Percentiles rank a stretch among this genome's conserved stretches.
phyloP scores from a whole-genome alignment of 78 protist species.

The Chrysochromulina tobinii region DNA sequence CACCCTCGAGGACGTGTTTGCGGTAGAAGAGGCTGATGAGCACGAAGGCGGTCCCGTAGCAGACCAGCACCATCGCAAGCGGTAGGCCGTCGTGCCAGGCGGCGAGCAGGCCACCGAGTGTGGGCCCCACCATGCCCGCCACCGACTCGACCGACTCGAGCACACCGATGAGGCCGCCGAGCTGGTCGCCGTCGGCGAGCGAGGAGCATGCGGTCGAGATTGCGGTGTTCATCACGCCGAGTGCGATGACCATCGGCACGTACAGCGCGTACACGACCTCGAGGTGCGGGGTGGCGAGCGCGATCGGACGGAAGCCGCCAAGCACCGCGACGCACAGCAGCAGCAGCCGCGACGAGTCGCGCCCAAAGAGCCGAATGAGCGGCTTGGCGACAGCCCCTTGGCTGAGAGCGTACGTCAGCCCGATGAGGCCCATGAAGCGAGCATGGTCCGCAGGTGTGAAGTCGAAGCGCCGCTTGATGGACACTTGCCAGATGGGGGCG shows the following conservation, averaged over 20 bases:
- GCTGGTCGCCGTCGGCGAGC: background rate
- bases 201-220: background rate
- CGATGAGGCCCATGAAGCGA: background rate
- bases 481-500: background rate
- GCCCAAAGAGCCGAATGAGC: background rate
- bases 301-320: background rate
- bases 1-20: background rate
- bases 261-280: background rate
- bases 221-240: background rate
- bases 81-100: background rate
- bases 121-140: background rate
- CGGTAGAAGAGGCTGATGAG: background rate
- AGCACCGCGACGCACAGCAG: background rate
- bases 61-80: background rate
- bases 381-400: background rate
- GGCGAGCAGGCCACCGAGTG: background rate
- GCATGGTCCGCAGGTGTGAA: background rate
- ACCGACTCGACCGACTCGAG: background rate
- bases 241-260: background rate
- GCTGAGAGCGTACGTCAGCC: background rate
- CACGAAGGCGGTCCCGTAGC: background rate
- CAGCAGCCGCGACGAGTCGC: background rate
- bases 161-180: background rate
- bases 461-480: background rate
- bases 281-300: background rate